phyloP scores from a whole-genome alignment of 805 yeast genomes.

The Kodamaea jinghongensis region DNA sequence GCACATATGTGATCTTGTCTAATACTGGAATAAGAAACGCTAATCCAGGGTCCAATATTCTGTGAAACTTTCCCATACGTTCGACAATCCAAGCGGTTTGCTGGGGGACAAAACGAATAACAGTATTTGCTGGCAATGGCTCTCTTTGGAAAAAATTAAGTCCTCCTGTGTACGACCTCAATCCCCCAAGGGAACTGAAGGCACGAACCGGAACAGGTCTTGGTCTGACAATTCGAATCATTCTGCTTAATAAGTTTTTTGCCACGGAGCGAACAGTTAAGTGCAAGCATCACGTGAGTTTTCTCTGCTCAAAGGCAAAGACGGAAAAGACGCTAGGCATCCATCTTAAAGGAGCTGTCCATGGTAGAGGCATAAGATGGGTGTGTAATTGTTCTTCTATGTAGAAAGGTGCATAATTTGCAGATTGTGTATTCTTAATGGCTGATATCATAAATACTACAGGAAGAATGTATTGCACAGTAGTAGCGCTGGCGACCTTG shows the following conservation, averaged over 20 bases:
- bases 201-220: background rate
- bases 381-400: too few species aligned
- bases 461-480: too few species aligned
- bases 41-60: slow-evolving; percentile 67
- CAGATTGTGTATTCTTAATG: too few species aligned
- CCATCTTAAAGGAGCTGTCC: too few species aligned
- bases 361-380: too few species aligned
- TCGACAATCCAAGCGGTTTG: slow-evolving; percentile 91
- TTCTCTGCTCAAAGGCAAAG: too few species aligned
- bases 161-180: background rate
- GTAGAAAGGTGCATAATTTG: too few species aligned
- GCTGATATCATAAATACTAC: too few species aligned
- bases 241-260: background rate
- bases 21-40: slow-evolving; percentile 70
- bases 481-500: too few species aligned
- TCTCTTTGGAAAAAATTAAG: slow-evolving; percentile 60
- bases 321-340: too few species aligned
- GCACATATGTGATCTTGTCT: slow-evolving; percentile 78
- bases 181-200: background rate
- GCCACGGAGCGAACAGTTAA: background rate
- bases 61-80: slow-evolving; percentile 81
- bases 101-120: slow-evolving; percentile 79
- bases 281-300: too few species aligned
- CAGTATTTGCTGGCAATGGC: slow-evolving; percentile 69
- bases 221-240: background rate